phyloP scores from a whole-genome alignment of 2,329 filamentous ascomycete species.

The Sarocladium strictum region DNA sequence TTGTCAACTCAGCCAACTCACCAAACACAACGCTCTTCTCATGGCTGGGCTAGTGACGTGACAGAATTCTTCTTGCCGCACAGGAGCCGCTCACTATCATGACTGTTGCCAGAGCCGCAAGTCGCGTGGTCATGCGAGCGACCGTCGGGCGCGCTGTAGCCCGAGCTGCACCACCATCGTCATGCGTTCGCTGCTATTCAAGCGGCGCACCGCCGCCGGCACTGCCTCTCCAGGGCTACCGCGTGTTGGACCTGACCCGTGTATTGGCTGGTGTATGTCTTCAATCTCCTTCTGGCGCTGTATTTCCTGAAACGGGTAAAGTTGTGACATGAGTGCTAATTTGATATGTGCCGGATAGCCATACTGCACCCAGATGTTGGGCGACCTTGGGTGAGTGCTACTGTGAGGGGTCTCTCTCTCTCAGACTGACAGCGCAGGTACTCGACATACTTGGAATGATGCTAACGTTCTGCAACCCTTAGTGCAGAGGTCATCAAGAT shows the following conservation, averaged over 20 bases:
- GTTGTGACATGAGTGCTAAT: conserved; percentile 12
- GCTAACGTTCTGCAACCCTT: conserved; percentile 3
- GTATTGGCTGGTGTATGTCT: conserved; percentile 81
- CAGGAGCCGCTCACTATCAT: not conserved
- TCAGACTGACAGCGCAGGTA: too few relatives aligned
- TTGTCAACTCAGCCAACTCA: not conserved
- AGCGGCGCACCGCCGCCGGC: conserved; percentile 20
- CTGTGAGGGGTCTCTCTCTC: too few relatives aligned
- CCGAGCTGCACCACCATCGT: not conserved
- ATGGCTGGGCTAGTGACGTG: not conserved
- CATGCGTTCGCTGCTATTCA: conserved; percentile 21
- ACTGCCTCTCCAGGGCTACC: conserved; percentile 74
- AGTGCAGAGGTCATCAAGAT: conserved; percentile 97
- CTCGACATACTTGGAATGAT: too few relatives aligned
- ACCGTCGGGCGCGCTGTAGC: not conserved
- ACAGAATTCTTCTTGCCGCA: not conserved
- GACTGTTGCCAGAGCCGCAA: not conserved
- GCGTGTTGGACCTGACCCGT: conserved; percentile 93
- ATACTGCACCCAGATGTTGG: conserved; percentile 94
- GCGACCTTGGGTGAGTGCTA: conserved; percentile 79
- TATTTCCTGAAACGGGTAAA: not conserved
- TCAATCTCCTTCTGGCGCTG: not conserved
- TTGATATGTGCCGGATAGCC: conserved; percentile 53
- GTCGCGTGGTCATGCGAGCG: not conserved
- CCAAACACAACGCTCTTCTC: not conserved